These are phyloP conservation scores for Punica granatum DNA, from an alignment of 345 rosid genomes.

Conservation along the genomic window DNA sequence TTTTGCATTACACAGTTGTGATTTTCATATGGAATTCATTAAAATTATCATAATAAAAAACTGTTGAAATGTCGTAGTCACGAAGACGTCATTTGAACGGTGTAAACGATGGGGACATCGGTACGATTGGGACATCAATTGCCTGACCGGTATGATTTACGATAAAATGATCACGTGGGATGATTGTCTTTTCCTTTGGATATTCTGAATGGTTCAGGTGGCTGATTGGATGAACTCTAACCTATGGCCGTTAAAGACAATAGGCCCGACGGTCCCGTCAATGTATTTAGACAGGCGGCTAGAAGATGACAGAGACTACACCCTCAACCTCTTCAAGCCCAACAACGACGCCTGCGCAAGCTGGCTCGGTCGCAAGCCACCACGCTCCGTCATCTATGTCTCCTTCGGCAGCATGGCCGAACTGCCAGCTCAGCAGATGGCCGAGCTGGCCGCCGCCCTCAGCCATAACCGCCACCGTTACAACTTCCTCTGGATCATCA, in stretches of 20 bases:
- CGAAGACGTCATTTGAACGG: too few species aligned
- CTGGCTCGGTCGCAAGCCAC: conserved; percentile 22
- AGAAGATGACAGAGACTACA: conserved; percentile 20
- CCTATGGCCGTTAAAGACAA: conserved; percentile 21
- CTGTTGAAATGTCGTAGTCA: too few species aligned
- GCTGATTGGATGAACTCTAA: conserved; percentile 21
- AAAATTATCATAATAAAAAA: too few species aligned
- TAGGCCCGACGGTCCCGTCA: conserved; percentile 35
- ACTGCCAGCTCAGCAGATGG: conserved; percentile 14
- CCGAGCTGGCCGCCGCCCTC: conserved; percentile 19
- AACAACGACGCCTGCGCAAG: conserved; percentile 5
- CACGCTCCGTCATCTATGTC: conserved; percentile 24
- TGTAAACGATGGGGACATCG: too few species aligned
- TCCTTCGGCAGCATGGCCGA: conserved; percentile 28
- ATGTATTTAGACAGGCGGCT: conserved; percentile 25
- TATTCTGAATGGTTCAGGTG: neutral
- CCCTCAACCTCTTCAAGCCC: conserved; percentile 21
- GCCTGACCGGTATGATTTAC: too few species aligned
- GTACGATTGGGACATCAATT: too few species aligned
- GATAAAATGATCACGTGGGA: too few species aligned
- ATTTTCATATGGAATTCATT: too few species aligned
- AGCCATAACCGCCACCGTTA: conserved; percentile 2
- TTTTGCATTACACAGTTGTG: too few species aligned
- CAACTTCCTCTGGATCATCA: conserved; percentile 30
- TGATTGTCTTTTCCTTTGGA: too few species aligned